Base-by-base conservation (phyloP, 2,329 filamentous ascomycete species). In the Blastomyces emzantsi region DNA sequence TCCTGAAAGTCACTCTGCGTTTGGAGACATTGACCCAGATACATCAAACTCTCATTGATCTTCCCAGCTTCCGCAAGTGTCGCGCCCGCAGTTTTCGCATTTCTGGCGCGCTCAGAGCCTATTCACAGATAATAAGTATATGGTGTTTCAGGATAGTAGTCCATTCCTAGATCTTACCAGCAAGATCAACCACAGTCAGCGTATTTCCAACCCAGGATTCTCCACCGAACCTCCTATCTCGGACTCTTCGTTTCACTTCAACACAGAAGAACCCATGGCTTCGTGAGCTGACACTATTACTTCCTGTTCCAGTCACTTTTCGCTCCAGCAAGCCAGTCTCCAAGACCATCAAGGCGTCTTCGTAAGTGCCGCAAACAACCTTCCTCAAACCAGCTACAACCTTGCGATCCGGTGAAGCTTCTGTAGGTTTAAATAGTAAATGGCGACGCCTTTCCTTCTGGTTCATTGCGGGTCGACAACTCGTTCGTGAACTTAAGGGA, bases 31-130 rank as follows among this genome's bases (percentile, higher is more conserved):
- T 97, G 94, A 0, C 94, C 94, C 1, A 99, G 83, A 73, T 97
- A 97, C 94, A 99, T 99, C 72, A 99, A 79, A 72, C 90, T 96
- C 76, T 97, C 92, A 72, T 99, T 99, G 74, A 99, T 99, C 78
- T 97, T 97, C 62, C 94, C 94, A 45, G 93, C 94, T 78, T 99
- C 94, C 0, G 90, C 93, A 17, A 99, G 83, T 0, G 93, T 97
- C 3, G 91, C 87, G 15, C 94, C 94, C 0, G 92, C 90, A 0
- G 94, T 97, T 81, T 97, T 97, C 33, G 94, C 92, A 67, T 94
- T 92, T 65, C 92, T 85, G 19, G 93, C 93, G 65, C 94, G 87
- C 77, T 99, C 94, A 66, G 94, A 97, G 17, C 83, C 83, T 82
- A 65, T 62, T 60, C 47, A 63, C 39, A 6, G 11, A 28, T 19